These are phyloP conservation scores for Debaryomyces psychrophilus DNA, from an alignment of 1,139 yeast species.

Conservation along the genomic window DNA sequence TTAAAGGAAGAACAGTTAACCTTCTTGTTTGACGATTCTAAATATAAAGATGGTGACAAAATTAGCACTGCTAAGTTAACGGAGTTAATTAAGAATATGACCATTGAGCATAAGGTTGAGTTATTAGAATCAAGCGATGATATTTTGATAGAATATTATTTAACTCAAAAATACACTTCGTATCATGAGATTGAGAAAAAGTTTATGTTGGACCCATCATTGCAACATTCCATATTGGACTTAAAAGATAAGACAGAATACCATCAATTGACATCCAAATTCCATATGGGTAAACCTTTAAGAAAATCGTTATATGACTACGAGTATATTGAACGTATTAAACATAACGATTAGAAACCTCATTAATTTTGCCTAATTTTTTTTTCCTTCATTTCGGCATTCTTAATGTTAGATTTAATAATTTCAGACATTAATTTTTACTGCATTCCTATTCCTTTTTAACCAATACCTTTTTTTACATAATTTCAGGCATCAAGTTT, in stretches of 20 bases:
- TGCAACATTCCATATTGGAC: constrained; percentile 23
- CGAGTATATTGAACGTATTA: constrained; percentile 27
- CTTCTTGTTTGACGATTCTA: constrained; percentile 17
- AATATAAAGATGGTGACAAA: constrained; percentile 17
- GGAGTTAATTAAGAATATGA: constrained; percentile 21
- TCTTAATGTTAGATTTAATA: background rate
- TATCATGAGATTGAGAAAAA: constrained; percentile 40
- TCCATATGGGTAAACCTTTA: constrained; percentile 33
- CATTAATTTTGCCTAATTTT: background rate
- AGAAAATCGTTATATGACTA: constrained; percentile 35
- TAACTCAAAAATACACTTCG: constrained; percentile 41
- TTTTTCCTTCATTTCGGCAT: background rate
- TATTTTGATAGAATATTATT: constrained; percentile 43
- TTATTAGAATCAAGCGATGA: constrained; percentile 38
- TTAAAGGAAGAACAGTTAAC: constrained; percentile 26
- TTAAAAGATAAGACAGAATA: constrained; percentile 23
- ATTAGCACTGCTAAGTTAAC: constrained; percentile 19
- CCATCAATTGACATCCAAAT: constrained; percentile 27
- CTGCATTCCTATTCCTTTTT: background rate
- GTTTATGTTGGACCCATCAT: constrained; percentile 26
- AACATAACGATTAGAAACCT: constrained; percentile 13
- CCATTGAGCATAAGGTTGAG: constrained; percentile 30
- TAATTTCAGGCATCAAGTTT: background rate
- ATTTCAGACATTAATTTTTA: background rate
- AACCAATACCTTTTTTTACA: background rate